Base-by-base conservation (phyloP, 78 protist species). In the Paratrimastix pyriformis region DNA sequence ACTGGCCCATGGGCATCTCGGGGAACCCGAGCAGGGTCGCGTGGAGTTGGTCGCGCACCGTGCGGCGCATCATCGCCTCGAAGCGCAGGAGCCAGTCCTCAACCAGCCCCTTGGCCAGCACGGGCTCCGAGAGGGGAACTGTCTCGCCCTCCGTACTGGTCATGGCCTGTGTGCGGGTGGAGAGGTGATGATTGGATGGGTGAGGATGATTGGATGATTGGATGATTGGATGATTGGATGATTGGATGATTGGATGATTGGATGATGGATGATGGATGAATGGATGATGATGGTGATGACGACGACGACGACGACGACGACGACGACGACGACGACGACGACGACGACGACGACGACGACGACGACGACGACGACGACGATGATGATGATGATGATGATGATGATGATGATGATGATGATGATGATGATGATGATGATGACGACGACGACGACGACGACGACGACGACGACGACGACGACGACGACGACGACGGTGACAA, bases 31-130 rank as follows among this genome's bases (percentile, higher is more conserved):
- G 24, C 15, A 72, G 6, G 43, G 81, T 37, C 0, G 0, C 21
- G 46, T 81, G 72, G 33, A 64, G 40, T n/a, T 72, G 57, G 24
- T 50, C n/a, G 13, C 70, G 39, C 18, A 90, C 76, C 0, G 88
- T 78, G 1, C 0, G 1, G 38, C 0, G 0, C 91, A 87, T 87
- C 30, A 1, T 64, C 1, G 1, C 40, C 69, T 87, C 88, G 7
- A 87, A 76, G 1, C 1, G 3, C 38, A 2, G 26, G 6, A 90
- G 83, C 93, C 93, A 90, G 3, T 0, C 30, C 35, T 87, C 87
- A 29, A 90, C 91, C 81, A 1, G 59, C 32, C 78, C 30, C 72
- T 72, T 26, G 65, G 75, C 62, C 66, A 57, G 45, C 54, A 74
- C 39, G 5, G 39, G 7, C 6, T 32, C 3, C 7, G n/a, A 29